phyloP scores from a whole-genome alignment of 805 yeast species.

The Saccharomycopsis malanga region DNA sequence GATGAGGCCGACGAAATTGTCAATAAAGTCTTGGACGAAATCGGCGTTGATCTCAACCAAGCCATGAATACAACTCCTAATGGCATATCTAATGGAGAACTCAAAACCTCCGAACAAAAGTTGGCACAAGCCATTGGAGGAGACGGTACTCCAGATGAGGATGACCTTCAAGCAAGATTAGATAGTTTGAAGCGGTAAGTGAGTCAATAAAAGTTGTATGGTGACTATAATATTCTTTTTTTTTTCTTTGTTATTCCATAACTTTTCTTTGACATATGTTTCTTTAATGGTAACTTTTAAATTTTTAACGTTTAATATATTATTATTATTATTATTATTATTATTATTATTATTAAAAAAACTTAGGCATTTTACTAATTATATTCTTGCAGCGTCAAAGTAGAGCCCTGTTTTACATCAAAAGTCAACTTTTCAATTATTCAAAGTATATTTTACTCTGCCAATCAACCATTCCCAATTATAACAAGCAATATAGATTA shows the following conservation, averaged over 20 bases:
- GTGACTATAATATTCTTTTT: background rate
- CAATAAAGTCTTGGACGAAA: constrained; percentile 86
- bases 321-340: too few species aligned
- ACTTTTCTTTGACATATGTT: background rate
- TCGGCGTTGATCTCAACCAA: constrained; percentile 74
- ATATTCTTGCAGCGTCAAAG: too few species aligned
- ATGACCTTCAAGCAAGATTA: constrained; percentile 82
- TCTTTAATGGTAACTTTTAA: background rate
- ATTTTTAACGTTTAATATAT: too few species aligned
- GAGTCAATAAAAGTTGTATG: too few species aligned
- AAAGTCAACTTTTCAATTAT: too few species aligned
- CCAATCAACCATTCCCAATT: too few species aligned
- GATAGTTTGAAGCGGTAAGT: constrained; percentile 61
- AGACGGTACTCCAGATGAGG: constrained; percentile 46
- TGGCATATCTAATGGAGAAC: constrained; percentile 26
- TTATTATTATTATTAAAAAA: too few species aligned
- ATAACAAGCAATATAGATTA: too few species aligned
- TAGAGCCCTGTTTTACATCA: too few species aligned
- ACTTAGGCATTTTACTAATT: background rate
- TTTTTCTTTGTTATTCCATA: background rate
- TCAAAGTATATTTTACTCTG: too few species aligned
- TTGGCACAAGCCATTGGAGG: constrained; percentile 53
- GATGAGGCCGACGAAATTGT: constrained; percentile 91
- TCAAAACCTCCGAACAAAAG: constrained; percentile 28
- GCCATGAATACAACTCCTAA: constrained; percentile 42